Percentiles rank a stretch among this genome's conserved stretches.
phyloP scores from a whole-genome alignment of 495 filamentous ascomycete genomes.

The Acidiella bohemica region DNA sequence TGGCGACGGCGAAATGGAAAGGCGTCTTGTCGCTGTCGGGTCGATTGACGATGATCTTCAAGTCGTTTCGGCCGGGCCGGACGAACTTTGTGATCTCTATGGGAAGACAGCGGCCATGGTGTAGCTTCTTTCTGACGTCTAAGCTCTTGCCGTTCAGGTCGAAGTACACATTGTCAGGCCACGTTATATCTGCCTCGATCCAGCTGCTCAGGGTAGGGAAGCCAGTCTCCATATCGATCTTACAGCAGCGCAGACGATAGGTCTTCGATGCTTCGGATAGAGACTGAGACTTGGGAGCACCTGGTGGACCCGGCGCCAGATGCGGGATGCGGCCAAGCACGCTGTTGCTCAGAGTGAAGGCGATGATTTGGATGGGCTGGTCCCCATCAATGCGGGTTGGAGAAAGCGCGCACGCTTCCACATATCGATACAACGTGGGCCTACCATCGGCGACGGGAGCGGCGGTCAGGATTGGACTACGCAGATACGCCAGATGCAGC shows the following conservation, averaged over 20 bases:
- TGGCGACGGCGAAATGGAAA: slow-evolving; percentile 39
- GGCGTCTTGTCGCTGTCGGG: slow-evolving; percentile 27
- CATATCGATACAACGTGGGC: slow-evolving; percentile 24
- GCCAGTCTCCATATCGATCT: slow-evolving; percentile 1
- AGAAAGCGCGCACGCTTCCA: slow-evolving; percentile 18
- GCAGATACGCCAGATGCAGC: slow-evolving; percentile 29
- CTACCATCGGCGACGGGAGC: background rate
- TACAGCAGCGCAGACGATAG: slow-evolving; percentile 23
- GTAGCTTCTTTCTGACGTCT: slow-evolving; percentile 45
- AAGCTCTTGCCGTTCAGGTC: slow-evolving; percentile 50
- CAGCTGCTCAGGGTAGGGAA: slow-evolving; percentile 37
- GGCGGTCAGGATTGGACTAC: slow-evolving; percentile 23
- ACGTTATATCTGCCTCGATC: slow-evolving; percentile 46
- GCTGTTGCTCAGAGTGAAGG: slow-evolving; percentile 13
- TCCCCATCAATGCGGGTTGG: slow-evolving; percentile 16
- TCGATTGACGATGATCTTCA: slow-evolving; percentile 42
- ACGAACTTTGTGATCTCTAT: slow-evolving; percentile 52
- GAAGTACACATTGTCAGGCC: slow-evolving; percentile 61
- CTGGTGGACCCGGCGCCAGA: too few species aligned
- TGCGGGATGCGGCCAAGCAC: too few species aligned
- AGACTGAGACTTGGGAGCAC: too few species aligned
- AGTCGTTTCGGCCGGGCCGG: slow-evolving; percentile 40
- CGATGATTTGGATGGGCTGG: slow-evolving; percentile 13
- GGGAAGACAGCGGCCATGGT: slow-evolving; percentile 62
- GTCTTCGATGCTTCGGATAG: slow-evolving; percentile 13